Evolutionary conservation across 164 flowering plant genomes (phyloP), one percentile per base, ranked within the genome.

Genomic region (Vitis amurensis): DNA sequence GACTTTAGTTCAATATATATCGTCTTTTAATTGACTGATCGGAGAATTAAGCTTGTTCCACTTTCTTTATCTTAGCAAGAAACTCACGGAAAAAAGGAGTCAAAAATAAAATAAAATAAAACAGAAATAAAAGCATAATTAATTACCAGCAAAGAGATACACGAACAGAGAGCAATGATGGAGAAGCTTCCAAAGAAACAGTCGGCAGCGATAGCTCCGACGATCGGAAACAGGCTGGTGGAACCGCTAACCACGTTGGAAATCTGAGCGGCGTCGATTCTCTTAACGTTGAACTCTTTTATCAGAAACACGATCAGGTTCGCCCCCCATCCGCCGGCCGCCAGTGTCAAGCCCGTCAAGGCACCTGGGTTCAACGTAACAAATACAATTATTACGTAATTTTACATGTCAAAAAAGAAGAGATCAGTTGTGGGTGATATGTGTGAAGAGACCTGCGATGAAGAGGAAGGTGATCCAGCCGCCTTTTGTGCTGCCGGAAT

Each of bases 141-240:
- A 9, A 31, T 55, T 62, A 69, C 79, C 76, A 79, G 56, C 13
- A 70, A 14, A 48, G 63, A 30, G 48, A 73, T 53, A 64, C 23
- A 16, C 2, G 74, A 55, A 53, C 71, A 67, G 31, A 68, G 23
- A 8, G 59, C 23, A 50, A 80, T 70, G 71, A 86, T 82, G 9
- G 73, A 56, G 79, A 78, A 84, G 56, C 72, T 71, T 19, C 85
- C 89, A 2, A 79, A 49, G 69, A 63, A 80, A n/a, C 89, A 83
- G 64, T 88, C 90, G 0, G 90, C 86, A 11, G 83, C 2, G 37
- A 88, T 70, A 12, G 87, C 88, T 27, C 83, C 90, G 17, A 71
- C 55, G 15, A 85, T 51, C 11, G 92, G 85, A 49, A 82, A 67
- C 7, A 85, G 58, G 23, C 48, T 66, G 19, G 52, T 44, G 81